Evolutionary conservation across 2,329 filamentous ascomycete species (phyloP).

Genomic region (Pestalotiopsis sp.): DNA sequence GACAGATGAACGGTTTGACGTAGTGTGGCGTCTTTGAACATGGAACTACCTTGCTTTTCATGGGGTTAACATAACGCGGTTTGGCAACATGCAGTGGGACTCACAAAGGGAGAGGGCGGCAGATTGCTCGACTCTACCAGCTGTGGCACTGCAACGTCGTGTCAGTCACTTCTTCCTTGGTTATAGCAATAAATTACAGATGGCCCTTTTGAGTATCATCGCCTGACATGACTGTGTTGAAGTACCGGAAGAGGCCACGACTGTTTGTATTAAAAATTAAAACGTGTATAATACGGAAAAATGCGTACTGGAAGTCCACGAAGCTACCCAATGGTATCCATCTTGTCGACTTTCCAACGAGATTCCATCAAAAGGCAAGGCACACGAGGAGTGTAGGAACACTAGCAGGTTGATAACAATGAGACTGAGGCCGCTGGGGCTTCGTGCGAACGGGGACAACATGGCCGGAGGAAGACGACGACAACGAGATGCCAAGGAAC

Average conservation of each 20-base stretch:
- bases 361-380: background rate
- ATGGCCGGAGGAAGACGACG: background rate
- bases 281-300: too few species aligned
- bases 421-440: background rate
- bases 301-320: slow-evolving; percentile 56
- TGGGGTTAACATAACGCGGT: background rate
- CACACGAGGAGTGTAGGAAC: background rate
- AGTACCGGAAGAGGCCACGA: too few species aligned
- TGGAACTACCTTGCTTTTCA: slow-evolving; percentile 40
- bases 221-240: too few species aligned
- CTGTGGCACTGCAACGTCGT: slow-evolving; percentile 52
- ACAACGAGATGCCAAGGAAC: background rate
- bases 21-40: slow-evolving; percentile 65
- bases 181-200: too few species aligned
- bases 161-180: too few species aligned
- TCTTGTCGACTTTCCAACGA: slow-evolving; percentile 24
- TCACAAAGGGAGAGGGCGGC: slow-evolving; percentile 61
- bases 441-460: background rate
- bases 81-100: slow-evolving; percentile 23
- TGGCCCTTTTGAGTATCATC: too few species aligned
- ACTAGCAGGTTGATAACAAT: background rate
- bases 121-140: slow-evolving; percentile 65
- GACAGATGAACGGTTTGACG: slow-evolving; percentile 68
- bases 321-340: slow-evolving; percentile 60
- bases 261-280: too few species aligned